Evolutionary conservation across 2,329 filamentous ascomycete species (phyloP), one percentile per base, ranked within the genome.

Genomic region (Achaetomium macrosporum): DNA sequence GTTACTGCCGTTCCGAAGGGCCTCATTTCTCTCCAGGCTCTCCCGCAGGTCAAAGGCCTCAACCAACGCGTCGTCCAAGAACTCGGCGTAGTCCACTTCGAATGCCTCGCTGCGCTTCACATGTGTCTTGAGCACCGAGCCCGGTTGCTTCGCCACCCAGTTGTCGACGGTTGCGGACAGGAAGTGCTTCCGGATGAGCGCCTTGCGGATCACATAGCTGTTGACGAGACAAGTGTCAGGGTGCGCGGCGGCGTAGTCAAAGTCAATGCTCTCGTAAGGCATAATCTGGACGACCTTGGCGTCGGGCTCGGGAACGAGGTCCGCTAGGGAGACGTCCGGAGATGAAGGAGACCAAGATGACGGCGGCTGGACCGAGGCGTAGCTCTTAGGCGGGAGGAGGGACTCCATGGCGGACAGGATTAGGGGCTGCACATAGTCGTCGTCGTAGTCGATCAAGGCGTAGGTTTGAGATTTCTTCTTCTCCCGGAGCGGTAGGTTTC

Each of bases 41-140:
- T 89, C 88, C 17, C 85, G 78, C 47, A 99, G 71, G 64, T 97
- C 93, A 67, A 87, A 97, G 0, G 88, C 87, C 68, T 99, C 93
- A 2, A 95, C 77, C 8, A 99, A 74, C 0, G 93, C 88, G 62
- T 99, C 93, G 59, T 97, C 93, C 13, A 99, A 73, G 64, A 97
- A 99, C 72, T 99, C 93, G 1, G 91, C 90, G 66, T 93, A 99
- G 69, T 99, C 93, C 8, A 99, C 78, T 70, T 99, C 93, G 61
- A 99, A 96, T 40, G 89, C 83, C 58, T 95, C 88, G 41, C 83
- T 83, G 2, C 85, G 81, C 67, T 89, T 88, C 50, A 95, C 82
- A 64, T 93, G 86, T 1, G 73, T 72, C 53, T 73, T 77, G 12
- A 99, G 75, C 5, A 84, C 69, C 10, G 84, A 89, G 0, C 76